Base-by-base conservation (phyloP, 345 rosid species). In the Kandelia obovata region DNA sequence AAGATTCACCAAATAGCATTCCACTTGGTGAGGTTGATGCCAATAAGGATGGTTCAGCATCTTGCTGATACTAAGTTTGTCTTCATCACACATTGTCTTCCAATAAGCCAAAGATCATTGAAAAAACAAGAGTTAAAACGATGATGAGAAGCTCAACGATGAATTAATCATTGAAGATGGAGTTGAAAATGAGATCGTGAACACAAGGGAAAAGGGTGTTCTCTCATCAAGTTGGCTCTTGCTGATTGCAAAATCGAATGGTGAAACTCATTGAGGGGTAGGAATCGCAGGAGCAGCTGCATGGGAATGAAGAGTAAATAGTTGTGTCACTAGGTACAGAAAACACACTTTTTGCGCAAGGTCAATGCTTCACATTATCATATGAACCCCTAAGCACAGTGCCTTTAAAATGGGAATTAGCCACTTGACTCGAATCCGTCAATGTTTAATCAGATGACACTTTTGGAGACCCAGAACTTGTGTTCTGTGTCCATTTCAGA, bases 171-270 rank as follows among this genome's bases (percentile, higher is more conserved):
- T 65, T 53, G 83, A 71, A 79, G 84, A 75, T 28, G 83, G 64
- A 75, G 84, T 73, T 39, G 80, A 65, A 62, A 61, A 75, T 47
- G 85, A 68, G 68, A 64, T 59, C 16, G 80, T 74, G 68, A 75
- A 67, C 46, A 80, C 64, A 17, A 65, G 61, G 26, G 81, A 59
- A 21, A 66, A 59, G 17, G 66, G 47, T 65, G 60, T 56, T 67
- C 64, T 82, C 66, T 78, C 85, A 75, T 83, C 68, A 62, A 81
- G 76, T 73, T 74, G 81, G 79, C 63, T 71, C 75, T 71, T 77
- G 65, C 72, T 81, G 25, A 73, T 61, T 7, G 73, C 73, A 60
- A 63, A 35, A 75, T 73, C 78, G 69, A 79, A 67, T 66, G 13
- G 78, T 35, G 77, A 66, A 66, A 70, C 81, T 67, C 71, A 73